phyloP scores from a whole-genome alignment of 106 monocot genomes.

The Allium cepa region DNA sequence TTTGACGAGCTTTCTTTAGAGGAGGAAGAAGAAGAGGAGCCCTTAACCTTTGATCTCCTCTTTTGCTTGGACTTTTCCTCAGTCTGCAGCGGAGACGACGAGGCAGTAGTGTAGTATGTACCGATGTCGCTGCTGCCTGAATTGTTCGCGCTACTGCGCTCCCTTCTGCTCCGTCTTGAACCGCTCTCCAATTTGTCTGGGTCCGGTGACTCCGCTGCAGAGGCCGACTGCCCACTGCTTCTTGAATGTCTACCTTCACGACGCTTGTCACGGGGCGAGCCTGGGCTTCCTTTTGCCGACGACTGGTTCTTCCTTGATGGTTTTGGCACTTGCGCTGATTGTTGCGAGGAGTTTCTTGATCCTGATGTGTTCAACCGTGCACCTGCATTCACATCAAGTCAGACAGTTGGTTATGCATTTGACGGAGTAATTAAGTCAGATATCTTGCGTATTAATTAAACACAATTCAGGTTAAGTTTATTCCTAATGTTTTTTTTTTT shows the following conservation, averaged over 20 bases:
- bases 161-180: not conserved
- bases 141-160: not conserved
- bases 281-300: not conserved
- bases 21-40: not conserved
- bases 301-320: constrained; percentile 2
- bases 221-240: not conserved
- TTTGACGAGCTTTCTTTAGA: too few species aligned
- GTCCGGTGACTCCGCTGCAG: not conserved
- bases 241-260: not conserved
- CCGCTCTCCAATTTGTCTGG: not conserved
- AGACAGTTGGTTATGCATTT: not conserved
- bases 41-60: not conserved
- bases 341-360: not conserved
- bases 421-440: not conserved
- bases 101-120: not conserved
- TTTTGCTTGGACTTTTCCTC: not conserved
- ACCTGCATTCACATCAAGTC: too few species aligned
- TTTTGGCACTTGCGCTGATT: not conserved
- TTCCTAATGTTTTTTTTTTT: not conserved
- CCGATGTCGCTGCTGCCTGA: constrained; percentile 1
- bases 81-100: not conserved
- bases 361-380: not conserved
- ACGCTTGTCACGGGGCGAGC: not conserved
- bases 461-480: not conserved
- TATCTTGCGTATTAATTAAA: not conserved